Conservation (phyloP, 305 asterid species). For the Fraxinus sp. region DNA sequence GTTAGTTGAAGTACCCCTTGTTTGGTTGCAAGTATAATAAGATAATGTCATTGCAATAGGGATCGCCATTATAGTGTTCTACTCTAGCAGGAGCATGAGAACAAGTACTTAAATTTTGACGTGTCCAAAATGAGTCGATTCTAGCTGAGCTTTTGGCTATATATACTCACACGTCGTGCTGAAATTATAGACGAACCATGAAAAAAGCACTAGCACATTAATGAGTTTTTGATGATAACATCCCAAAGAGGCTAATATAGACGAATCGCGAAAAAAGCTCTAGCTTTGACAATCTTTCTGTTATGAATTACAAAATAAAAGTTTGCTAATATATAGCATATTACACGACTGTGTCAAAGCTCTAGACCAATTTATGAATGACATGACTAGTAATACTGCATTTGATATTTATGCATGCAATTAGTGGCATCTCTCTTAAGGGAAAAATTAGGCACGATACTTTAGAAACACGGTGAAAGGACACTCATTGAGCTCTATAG, state of each 20-base stretch:
- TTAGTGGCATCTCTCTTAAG: background rate
- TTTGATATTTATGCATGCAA: background rate
- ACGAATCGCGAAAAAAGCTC: background rate
- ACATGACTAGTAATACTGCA: background rate
- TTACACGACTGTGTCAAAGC: background rate
- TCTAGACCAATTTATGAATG: background rate
- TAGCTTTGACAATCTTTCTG: background rate
- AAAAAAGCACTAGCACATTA: background rate
- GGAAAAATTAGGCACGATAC: background rate
- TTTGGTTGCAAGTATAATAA: background rate
- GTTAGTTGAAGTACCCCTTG: background rate
- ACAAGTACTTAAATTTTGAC: background rate
- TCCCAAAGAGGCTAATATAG: background rate
- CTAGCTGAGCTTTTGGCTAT: background rate
- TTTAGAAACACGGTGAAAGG: background rate
- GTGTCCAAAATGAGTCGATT: background rate
- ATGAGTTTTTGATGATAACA: background rate
- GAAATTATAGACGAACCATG: background rate
- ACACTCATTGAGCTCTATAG: background rate
- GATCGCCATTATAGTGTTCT: background rate
- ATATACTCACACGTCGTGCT: background rate
- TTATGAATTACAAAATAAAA: background rate
- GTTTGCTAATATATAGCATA: background rate
- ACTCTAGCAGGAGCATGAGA: background rate
- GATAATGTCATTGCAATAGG: background rate